These are phyloP conservation scores for Lycium ferocissimum DNA, from an alignment of 257 asterid genomes.

Conservation along the genomic window DNA sequence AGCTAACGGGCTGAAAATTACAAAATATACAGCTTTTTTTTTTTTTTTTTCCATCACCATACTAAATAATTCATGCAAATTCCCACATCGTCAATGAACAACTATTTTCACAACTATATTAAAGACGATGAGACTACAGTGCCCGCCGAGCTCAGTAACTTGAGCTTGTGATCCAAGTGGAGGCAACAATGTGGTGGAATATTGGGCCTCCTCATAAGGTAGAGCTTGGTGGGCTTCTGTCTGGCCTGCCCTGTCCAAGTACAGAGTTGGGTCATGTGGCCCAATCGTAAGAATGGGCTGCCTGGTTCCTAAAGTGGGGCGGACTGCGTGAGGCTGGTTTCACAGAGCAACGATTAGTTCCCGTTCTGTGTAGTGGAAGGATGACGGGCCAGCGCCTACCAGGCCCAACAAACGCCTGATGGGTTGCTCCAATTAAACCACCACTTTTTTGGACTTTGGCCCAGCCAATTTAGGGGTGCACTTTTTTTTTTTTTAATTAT, in stretches of 20 bases:
- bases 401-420: background rate
- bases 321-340: background rate
- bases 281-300: background rate
- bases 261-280: background rate
- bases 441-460: too few species aligned
- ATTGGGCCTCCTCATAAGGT: background rate
- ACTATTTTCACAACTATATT: background rate
- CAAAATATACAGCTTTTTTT: too few species aligned
- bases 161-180: background rate
- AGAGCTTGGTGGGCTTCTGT: background rate
- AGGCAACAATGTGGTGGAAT: background rate
- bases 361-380: background rate
- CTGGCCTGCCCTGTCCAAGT: background rate
- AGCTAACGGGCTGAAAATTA: too few species aligned
- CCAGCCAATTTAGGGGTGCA: too few species aligned
- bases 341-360: background rate
- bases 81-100: background rate
- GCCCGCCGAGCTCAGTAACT: background rate
- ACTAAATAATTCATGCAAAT: background rate
- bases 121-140: rapidly evolving
- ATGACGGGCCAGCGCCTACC: background rate
- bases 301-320: background rate
- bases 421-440: too few species aligned
- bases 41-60: too few species aligned
- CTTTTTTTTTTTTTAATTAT: too few species aligned